phyloP scores from a whole-genome alignment of 345 rosid species.

The Murraya paniculata region DNA sequence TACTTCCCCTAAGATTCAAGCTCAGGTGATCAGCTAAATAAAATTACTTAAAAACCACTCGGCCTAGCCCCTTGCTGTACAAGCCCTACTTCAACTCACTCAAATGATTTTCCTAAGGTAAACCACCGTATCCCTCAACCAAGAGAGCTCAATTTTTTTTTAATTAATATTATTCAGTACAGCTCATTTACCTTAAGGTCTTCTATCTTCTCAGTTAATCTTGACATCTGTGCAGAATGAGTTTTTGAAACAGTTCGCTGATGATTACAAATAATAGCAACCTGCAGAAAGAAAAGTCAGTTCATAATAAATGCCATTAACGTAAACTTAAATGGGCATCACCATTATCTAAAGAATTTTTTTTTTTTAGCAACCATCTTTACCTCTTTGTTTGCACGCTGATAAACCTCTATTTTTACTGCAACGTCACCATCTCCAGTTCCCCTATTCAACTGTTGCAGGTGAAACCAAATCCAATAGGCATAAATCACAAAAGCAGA shows the following conservation, averaged over 20 bases:
- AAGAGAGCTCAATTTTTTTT: neutral
- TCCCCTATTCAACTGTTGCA: constrained; percentile 63
- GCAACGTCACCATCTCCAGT: constrained; percentile 78
- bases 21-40: neutral
- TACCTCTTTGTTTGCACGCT: constrained; percentile 93
- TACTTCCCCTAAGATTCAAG: no score
- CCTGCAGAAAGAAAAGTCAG: constrained; percentile 47
- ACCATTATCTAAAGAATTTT: neutral
- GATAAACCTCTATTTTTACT: constrained; percentile 69
- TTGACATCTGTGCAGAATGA: constrained; percentile 78
- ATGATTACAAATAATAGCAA: constrained; percentile 98
- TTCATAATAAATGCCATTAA: constrained; percentile 5
- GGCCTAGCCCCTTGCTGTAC: no score
- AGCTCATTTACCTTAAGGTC: constrained; percentile 61
- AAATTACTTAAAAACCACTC: neutral
- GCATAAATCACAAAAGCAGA: neutral
- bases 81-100: neutral
- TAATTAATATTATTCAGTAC: neutral
- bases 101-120: neutral
- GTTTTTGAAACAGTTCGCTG: constrained; percentile 88
- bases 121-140: neutral
- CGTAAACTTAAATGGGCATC: neutral
- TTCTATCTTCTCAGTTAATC: constrained; percentile 64
- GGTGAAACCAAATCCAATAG: constrained; percentile 14
- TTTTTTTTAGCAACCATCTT: constrained; percentile 6